Evolutionary conservation across 2,329 filamentous ascomycete genomes (phyloP).

Genomic region (Fusarium sp.): DNA sequence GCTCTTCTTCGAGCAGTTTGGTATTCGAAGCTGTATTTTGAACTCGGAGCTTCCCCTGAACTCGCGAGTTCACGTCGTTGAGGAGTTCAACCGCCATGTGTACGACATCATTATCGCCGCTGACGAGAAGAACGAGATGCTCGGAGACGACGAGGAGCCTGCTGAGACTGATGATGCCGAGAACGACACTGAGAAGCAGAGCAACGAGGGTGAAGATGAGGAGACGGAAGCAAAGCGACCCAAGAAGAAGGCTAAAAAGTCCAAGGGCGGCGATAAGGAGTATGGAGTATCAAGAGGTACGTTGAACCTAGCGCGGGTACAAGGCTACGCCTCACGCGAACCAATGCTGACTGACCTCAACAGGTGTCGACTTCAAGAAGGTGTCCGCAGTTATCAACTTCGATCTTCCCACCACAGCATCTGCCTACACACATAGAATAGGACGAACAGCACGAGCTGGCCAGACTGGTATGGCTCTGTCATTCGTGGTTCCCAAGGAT

Average conservation of each 20-base stretch:
- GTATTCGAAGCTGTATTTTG: constrained; percentile 89
- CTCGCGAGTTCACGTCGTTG: constrained; percentile 90
- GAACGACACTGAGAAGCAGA: constrained; percentile 32
- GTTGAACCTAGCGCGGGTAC: constrained; percentile 6
- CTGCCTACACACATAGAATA: constrained; percentile 97
- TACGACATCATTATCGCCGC: constrained; percentile 99
- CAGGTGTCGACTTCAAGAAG: constrained; percentile 91
- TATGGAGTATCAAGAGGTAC: constrained; percentile 90
- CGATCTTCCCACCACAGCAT: constrained; percentile 87
- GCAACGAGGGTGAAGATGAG: constrained; percentile 36
- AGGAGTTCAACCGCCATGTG: constrained; percentile 95
- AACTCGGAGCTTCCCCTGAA: constrained; percentile 97
- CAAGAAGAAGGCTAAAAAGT: constrained; percentile 58
- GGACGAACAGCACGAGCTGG: constrained; percentile 92
- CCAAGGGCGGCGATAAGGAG: constrained; percentile 79
- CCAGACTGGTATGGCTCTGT: constrained; percentile 93
- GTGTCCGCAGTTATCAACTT: constrained; percentile 97
- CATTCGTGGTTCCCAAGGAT: constrained; percentile 87
- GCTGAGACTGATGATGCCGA: constrained; percentile 53
- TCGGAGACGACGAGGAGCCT: constrained; percentile 71
- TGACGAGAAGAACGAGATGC: constrained; percentile 88
- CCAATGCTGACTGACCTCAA: constrained; percentile 25
- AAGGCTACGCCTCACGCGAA: not conserved
- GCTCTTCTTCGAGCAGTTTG: constrained; percentile 96
- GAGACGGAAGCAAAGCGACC: constrained; percentile 48